phyloP scores from a whole-genome alignment of 2,329 filamentous ascomycete species.

The Aulographum hederae region DNA sequence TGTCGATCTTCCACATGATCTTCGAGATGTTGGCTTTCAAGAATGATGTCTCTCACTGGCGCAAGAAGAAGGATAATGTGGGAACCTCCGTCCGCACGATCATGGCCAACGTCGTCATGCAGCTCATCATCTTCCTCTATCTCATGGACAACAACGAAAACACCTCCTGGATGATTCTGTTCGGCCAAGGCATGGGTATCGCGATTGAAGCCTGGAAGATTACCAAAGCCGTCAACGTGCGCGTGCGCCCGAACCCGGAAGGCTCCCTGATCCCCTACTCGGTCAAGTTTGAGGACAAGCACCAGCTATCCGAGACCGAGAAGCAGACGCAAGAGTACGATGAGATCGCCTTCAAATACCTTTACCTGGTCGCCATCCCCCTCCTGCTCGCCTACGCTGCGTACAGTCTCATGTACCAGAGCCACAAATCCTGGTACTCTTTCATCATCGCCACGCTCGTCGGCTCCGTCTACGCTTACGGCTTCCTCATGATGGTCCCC shows the following conservation, averaged over 20 bases:
- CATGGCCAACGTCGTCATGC: constrained; percentile 95
- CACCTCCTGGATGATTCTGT: constrained; percentile 97
- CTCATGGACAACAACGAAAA: constrained; percentile 93
- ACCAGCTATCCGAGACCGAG: constrained; percentile 85
- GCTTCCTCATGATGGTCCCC: constrained; percentile 98
- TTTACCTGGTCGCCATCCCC: constrained; percentile 83
- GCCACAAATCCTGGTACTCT: constrained; percentile 95
- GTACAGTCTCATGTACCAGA: constrained; percentile 85
- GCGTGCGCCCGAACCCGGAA: constrained; percentile 40
- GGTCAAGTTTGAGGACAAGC: constrained; percentile 85
- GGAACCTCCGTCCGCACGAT: constrained; percentile 94
- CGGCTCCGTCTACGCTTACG: constrained; percentile 91
- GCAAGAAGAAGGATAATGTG: constrained; percentile 98
- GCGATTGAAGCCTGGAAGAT: constrained; percentile 80
- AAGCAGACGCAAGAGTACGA: constrained; percentile 98
- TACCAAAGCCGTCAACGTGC: constrained; percentile 84
- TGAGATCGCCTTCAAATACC: constrained; percentile 90
- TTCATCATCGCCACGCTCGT: constrained; percentile 92
- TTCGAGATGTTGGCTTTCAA: constrained; percentile 96
- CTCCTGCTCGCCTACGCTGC: constrained; percentile 74
- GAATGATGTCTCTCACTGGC: constrained; percentile 91
- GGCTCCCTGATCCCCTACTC: constrained; percentile 50
- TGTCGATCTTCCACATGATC: constrained; percentile 79
- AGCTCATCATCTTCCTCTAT: constrained; percentile 87
- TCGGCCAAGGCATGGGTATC: constrained; percentile 75